Base-by-base conservation (phyloP, 202 grass and related monocot genomes). In the Zoysia matrella region DNA sequence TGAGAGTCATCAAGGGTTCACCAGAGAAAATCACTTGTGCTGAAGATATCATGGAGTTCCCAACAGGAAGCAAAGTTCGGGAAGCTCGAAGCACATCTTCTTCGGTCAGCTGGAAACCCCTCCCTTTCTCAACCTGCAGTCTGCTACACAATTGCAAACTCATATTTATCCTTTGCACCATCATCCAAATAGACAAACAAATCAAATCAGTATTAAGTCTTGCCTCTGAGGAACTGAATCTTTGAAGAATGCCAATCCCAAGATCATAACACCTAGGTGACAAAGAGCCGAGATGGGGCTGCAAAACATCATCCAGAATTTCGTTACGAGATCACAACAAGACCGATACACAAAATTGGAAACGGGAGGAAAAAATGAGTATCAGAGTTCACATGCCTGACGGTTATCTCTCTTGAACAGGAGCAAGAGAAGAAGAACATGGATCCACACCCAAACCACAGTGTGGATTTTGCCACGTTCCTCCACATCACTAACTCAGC, bases 401-500 rank as follows among this genome's bases (percentile, higher is more conserved):
- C 92, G 53, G 82, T 79, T 56, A 95, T 74, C 66, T 90, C 89
- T 79, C 80, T 90, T 14, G 92, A 93, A 71, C 93, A 95, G 60
- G 89, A 93, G 80, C 83, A 87, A 13, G 96, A 95, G 14, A 95
- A 22, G 22, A 22, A 93, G 77, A 95, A 91, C 79, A 95, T 88
- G 6, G 89, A 92, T 58, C 90, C 96, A 3, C 83, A 15, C 10
- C 92, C 96, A 67, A 98, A 98, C 96, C 96, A 98, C 3, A 95
- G 87, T 2, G 91, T 41, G 2, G 96, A 93, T 90, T 86, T 95
- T 39, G 96, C 96, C 9, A 82, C 87, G 51, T 98, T 89, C 60
- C 86, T 95, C 96, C 96, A 98, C 96, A 95, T 87, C 46, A 93
- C 80, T 5, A 95, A 48, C 48, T 93, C 92, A 15, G 91, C 45